Percentiles rank a stretch among this genome's conserved stretches.
These are phyloP conservation scores for Zymoseptoria brevis DNA, from an alignment of 2,329 filamentous ascomycete species.

Conservation along the genomic window DNA sequence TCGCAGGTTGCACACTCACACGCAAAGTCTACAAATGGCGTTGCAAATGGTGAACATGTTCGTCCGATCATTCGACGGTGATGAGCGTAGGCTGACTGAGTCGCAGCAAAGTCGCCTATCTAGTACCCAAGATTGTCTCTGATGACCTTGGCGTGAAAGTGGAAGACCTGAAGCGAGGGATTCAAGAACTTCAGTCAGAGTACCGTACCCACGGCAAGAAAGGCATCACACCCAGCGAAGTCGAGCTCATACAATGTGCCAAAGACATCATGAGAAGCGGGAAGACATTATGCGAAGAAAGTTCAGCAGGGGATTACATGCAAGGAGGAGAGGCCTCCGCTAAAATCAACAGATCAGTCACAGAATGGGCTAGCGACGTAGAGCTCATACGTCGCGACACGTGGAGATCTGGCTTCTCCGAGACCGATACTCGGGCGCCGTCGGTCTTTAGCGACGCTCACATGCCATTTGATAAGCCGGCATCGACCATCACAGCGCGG, in stretches of 20 bases:
- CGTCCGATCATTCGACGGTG: not conserved
- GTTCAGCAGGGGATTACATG: too few relatives aligned
- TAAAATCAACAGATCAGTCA: too few relatives aligned
- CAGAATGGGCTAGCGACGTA: too few relatives aligned
- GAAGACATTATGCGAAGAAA: too few relatives aligned
- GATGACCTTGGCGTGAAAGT: not conserved
- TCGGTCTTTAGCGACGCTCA: too few relatives aligned
- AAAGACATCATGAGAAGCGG: not conserved
- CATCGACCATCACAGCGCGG: too few relatives aligned
- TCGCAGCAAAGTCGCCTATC: not conserved
- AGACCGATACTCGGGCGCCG: too few relatives aligned
- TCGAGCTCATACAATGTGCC: not conserved
- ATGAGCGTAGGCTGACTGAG: not conserved
- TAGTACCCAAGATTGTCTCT: not conserved
- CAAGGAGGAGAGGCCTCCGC: too few relatives aligned
- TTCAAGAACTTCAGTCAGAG: not conserved
- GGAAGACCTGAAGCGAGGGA: not conserved
- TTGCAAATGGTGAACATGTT: not conserved
- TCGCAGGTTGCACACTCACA: not conserved
- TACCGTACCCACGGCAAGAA: not conserved
- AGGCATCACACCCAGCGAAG: not conserved
- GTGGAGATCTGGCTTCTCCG: too few relatives aligned
- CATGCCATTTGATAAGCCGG: too few relatives aligned
- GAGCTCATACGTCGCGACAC: too few relatives aligned
- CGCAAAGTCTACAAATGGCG: not conserved